phyloP scores from a whole-genome alignment of 2,329 filamentous ascomycete genomes.

The Claviceps humidiphila region DNA sequence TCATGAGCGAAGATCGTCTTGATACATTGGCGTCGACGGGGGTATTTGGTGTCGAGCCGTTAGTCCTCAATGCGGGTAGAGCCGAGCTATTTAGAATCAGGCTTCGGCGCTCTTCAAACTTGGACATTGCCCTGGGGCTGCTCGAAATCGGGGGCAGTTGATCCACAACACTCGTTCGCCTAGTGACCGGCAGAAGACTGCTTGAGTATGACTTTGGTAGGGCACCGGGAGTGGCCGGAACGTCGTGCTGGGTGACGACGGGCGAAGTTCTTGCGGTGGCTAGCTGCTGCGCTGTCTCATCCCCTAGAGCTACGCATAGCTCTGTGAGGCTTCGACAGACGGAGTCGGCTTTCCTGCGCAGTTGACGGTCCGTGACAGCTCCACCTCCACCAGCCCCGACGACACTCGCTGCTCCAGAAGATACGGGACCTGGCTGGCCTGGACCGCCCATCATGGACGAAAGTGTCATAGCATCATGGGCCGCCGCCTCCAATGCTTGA shows the following conservation, averaged over 20 bases:
- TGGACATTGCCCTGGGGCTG: slow-evolving; percentile 33
- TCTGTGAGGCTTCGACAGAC: slow-evolving; percentile 89
- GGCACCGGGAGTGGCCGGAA: slow-evolving; percentile 28
- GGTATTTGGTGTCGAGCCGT: slow-evolving; percentile 25
- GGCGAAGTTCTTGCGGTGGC: slow-evolving; percentile 6
- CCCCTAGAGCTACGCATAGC: slow-evolving; percentile 71
- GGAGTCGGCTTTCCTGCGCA: slow-evolving; percentile 81
- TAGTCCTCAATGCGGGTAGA: slow-evolving; percentile 31
- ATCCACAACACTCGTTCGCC: slow-evolving; percentile 30
- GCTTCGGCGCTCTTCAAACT: slow-evolving; percentile 39
- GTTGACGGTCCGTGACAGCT: slow-evolving; percentile 62
- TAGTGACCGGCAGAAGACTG: slow-evolving; percentile 22
- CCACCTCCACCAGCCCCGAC: slow-evolving; percentile 35
- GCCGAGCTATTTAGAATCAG: slow-evolving; percentile 32
- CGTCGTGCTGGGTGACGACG: slow-evolving; percentile 12
- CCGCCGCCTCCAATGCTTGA: slow-evolving; percentile 65
- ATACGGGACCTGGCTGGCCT: slow-evolving; percentile 55
- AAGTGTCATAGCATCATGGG: slow-evolving; percentile 67
- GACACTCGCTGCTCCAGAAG: slow-evolving; percentile 46
- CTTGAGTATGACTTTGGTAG: slow-evolving; percentile 25
- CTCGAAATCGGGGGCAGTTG: slow-evolving; percentile 23
- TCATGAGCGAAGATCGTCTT: slow-evolving; percentile 41
- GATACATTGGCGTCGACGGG: slow-evolving; percentile 23
- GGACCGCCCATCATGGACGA: slow-evolving; percentile 63
- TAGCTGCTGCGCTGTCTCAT: slow-evolving; percentile 17